These are phyloP conservation scores for Pueraria montana DNA, from an alignment of 306 rosid genomes.

Conservation along the genomic window DNA sequence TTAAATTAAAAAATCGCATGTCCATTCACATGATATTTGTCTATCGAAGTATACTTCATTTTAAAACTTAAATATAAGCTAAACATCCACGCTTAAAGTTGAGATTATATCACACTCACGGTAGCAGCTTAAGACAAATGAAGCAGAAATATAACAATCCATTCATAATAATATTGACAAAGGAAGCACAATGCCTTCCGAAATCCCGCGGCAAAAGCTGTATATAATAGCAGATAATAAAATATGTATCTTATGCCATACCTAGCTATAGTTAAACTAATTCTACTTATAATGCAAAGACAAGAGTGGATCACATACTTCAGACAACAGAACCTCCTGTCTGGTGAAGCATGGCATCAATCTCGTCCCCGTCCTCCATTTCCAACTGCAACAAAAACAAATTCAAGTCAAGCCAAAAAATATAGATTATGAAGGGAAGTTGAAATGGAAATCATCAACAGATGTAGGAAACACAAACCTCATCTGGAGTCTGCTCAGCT, in stretches of 20 bases:
- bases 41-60: not conserved
- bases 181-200: conserved; percentile 39
- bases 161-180: conserved; percentile 51
- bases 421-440: not conserved
- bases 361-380: conserved; percentile 94
- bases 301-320: conserved; percentile 3
- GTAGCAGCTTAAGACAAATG: conserved; percentile 15
- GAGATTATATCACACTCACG: not conserved
- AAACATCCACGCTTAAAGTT: not conserved
- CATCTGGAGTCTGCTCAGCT: conserved; percentile 85
- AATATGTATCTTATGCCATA: conserved; percentile 39
- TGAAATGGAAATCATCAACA: not conserved
- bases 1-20: not conserved
- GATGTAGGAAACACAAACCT: conserved; percentile 48
- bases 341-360: conserved; percentile 89
- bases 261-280: conserved; percentile 45
- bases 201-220: conserved; percentile 39
- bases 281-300: conserved; percentile 40
- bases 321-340: conserved; percentile 69
- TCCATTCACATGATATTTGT: not conserved
- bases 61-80: not conserved
- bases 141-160: conserved; percentile 18
- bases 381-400: conserved; percentile 64
- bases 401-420: not conserved
- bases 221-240: conserved; percentile 12